Base-by-base conservation (phyloP, 495 filamentous ascomycete genomes). In the Penicillium paxilli region DNA sequence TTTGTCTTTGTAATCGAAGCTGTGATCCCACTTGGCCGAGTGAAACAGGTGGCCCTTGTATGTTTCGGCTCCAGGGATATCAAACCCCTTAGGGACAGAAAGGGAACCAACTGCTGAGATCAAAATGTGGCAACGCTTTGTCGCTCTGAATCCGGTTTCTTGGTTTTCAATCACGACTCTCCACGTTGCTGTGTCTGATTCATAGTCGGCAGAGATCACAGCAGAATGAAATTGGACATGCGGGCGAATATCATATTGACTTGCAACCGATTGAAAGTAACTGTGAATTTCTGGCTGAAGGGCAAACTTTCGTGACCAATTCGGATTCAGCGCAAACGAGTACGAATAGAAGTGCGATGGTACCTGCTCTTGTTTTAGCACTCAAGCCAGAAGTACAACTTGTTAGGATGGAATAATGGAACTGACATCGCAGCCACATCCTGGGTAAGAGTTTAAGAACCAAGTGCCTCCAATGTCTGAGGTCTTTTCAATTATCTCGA, bases 21-120 rank as follows among this genome's bases (percentile, higher is more conserved):
- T 55, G 53, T 77, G 70, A 48, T 82, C 79, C 83, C 83, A 87
- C 41, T 66, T 70, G 2, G 83, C 82, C 1, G 79, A 83, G 52
- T 87, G 84, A 51, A 86, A 74, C n/a, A 85, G 47, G 8, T 56
- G 62, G 19, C 83, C 84, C 41, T 77, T 51, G 57, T 80, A 85
- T 11, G 44, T 55, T 8, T 79, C 62, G 17, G 73, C 59, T 5
- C 74, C 79, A 69, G 24, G 74, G 16, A 82, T 76, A 45, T 82
- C 77, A 47, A 68, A 72, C 11, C 63, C 54, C 22, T 74, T 74
- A 0, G 69, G 68, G 19, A 82, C 30, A 2, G 71, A 74, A 5
- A 83, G 64, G 1, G 68, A 57, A 0, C 79, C 81, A n/a, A 78
- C 77, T 4, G 69, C 71, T 25, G 68, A 73, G 12, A 83, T 63